Evolutionary conservation across 306 rosid genomes (phyloP).

Genomic region (Phaseolus lunatus): DNA sequence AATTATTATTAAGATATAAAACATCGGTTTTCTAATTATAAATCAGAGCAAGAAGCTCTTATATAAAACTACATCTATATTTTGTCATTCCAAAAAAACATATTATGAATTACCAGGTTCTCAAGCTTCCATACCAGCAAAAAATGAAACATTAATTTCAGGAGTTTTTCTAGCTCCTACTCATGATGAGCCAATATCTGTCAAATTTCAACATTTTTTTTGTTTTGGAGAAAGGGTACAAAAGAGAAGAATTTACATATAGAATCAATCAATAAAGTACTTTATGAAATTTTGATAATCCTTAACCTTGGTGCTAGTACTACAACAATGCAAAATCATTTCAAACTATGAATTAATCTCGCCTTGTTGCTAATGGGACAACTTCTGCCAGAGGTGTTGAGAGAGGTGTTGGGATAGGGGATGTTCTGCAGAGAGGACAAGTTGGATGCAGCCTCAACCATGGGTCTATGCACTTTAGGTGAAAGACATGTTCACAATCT

Average conservation of each 20-base stretch:
- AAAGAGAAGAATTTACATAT: constrained; percentile 50
- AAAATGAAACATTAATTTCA: neutral
- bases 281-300: neutral
- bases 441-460: constrained; percentile 89
- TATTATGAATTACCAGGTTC: no score
- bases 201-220: neutral
- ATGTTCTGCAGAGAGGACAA: constrained; percentile 92
- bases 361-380: constrained; percentile 72
- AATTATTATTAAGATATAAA: no score
- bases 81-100: no score
- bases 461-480: constrained; percentile 77
- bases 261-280: constrained; percentile 39
- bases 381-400: constrained; percentile 95
- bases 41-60: no score
- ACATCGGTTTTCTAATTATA: no score
- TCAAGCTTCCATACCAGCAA: no score
- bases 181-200: neutral
- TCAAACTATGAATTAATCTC: constrained; percentile 49
- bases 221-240: neutral
- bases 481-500: constrained; percentile 85
- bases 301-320: neutral
- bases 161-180: neutral
- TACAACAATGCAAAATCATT: constrained; percentile 13
- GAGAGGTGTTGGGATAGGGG: constrained; percentile 88
- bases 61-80: no score